Evolutionary conservation across 2,329 filamentous ascomycete genomes (phyloP).

Genomic region (Fusarium cyanostomum): DNA sequence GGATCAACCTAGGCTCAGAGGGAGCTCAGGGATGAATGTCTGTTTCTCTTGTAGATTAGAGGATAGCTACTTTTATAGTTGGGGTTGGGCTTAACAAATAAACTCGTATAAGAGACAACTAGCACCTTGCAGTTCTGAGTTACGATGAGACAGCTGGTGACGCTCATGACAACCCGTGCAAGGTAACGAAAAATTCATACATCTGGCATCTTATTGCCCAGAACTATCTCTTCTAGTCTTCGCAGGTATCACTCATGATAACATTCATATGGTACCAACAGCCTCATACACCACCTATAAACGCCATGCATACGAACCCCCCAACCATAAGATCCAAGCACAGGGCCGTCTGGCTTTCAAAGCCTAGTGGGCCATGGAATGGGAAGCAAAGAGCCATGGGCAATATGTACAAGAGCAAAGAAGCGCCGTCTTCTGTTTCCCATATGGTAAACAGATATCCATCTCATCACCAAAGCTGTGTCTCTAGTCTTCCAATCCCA

Average conservation of each 20-base stretch:
- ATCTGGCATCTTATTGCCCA: slow-evolving; percentile 8
- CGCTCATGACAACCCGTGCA: neutral
- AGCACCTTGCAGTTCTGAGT: neutral
- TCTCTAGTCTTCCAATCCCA: slow-evolving; percentile 8
- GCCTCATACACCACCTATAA: slow-evolving; percentile 26
- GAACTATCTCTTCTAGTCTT: slow-evolving; percentile 18
- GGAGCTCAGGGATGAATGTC: slow-evolving; percentile 10
- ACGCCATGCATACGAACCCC: slow-evolving; percentile 31
- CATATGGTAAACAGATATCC: neutral
- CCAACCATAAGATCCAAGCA: slow-evolving; percentile 27
- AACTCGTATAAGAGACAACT: slow-evolving; percentile 12
- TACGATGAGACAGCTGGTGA: neutral
- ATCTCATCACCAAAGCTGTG: slow-evolving; percentile 2
- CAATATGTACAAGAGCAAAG: slow-evolving; percentile 33
- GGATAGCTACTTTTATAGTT: slow-evolving; percentile 1
- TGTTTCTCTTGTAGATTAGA: slow-evolving; percentile 13
- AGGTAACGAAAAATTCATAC: neutral
- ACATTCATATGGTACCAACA: slow-evolving; percentile 21
- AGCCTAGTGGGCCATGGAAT: slow-evolving; percentile 2
- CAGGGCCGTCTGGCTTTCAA: slow-evolving; percentile 2
- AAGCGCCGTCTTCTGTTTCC: slow-evolving; percentile 1
- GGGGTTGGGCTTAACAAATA: slow-evolving; percentile 19
- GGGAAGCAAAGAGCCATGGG: slow-evolving; percentile 3
- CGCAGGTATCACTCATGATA: slow-evolving; percentile 34
- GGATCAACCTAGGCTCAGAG: slow-evolving; percentile 3